phyloP scores from a whole-genome alignment of 129 eudicot genomes.

The Lactuca saligna region DNA sequence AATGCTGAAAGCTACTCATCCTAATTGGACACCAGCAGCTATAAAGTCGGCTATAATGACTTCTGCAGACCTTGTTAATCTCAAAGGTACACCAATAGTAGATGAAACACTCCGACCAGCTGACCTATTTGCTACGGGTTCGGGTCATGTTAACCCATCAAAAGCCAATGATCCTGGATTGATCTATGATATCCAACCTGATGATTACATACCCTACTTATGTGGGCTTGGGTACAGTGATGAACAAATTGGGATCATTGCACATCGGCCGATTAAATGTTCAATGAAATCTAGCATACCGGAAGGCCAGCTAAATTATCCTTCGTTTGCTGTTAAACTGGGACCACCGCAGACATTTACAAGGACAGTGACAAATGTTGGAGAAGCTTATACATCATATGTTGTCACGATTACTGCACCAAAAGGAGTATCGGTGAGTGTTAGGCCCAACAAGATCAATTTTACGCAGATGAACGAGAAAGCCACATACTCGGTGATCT shows the following conservation, averaged over 20 bases:
- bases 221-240: too few relatives aligned
- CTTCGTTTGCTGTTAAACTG: conserved; percentile 8
- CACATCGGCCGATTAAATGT: too few relatives aligned
- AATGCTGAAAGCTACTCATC: conserved; percentile 30
- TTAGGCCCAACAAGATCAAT: conserved; percentile 8
- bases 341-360: conserved; percentile 26
- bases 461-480: conserved; percentile 25
- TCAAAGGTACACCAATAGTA: conserved; percentile 18
- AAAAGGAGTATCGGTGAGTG: conserved; percentile 22
- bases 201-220: conserved; percentile 35
- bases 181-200: conserved; percentile 42
- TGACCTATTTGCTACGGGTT: conserved; percentile 25
- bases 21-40: conserved; percentile 34
- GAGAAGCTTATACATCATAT: conserved; percentile 18
- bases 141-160: conserved; percentile 39
- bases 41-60: conserved; percentile 40
- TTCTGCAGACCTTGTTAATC: conserved; percentile 26
- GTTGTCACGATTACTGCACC: conserved; percentile 20
- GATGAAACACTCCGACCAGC: conserved; percentile 29
- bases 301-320: conserved; percentile 18
- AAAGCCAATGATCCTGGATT: conserved; percentile 37
- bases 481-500: conserved; percentile 23
- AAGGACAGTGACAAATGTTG: conserved; percentile 37
- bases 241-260: too few relatives aligned
- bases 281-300: conserved; percentile 7